A percentile compares a stretch with the other conserved stretches of the same genome.
Evolutionary conservation across 257 asterid species (phyloP).

Genomic region (Mitragyna speciosa): DNA sequence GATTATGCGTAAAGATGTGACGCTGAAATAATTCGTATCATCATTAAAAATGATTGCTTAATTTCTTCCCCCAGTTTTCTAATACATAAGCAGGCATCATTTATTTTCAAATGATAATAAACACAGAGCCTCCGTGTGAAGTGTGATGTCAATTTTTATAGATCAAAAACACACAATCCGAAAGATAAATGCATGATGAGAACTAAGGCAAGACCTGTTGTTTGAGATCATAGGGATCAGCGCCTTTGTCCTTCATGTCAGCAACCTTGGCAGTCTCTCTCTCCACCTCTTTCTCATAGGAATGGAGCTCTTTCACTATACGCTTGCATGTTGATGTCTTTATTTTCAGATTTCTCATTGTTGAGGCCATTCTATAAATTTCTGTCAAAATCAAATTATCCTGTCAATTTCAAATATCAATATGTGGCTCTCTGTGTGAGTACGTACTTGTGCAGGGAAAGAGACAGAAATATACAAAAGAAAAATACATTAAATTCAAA

Average conservation of each 20-base stretch:
- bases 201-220: conserved; percentile 61
- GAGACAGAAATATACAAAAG: no score
- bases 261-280: conserved; percentile 79
- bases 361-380: conserved; percentile 30
- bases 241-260: conserved; percentile 76
- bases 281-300: conserved; percentile 86
- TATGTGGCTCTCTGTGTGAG: not conserved
- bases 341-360: conserved; percentile 72
- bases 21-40: not conserved
- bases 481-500: not conserved
- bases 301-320: conserved; percentile 73
- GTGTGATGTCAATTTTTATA: not conserved
- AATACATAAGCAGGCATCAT: not conserved
- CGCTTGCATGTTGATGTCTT: conserved; percentile 84
- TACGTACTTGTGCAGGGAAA: not conserved
- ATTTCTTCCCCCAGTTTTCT: not conserved
- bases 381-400: not conserved
- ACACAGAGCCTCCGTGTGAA: not conserved
- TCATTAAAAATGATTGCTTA: not conserved
- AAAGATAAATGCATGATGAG: not conserved
- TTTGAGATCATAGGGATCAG: conserved; percentile 85
- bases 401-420: not conserved
- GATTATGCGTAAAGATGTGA: not conserved
- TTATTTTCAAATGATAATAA: not conserved
- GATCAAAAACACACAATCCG: not conserved